Evolutionary conservation across 176 grass and related monocot genomes (phyloP).

Genomic region (Oryza longistaminata): DNA sequence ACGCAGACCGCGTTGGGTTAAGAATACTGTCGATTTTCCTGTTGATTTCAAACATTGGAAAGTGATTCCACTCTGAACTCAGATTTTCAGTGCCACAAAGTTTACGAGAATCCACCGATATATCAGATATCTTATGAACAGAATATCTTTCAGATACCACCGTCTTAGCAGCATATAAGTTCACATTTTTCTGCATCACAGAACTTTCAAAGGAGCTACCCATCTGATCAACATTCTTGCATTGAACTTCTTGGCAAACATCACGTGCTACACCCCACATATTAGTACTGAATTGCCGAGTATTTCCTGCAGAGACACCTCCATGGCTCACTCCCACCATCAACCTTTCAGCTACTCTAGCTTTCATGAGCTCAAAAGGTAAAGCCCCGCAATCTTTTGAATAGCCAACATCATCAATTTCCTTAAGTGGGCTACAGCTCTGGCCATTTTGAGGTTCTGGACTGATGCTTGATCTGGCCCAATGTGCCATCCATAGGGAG

Average conservation of each 20-base stretch:
- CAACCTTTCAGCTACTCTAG: constrained; percentile 46
- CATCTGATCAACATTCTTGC: constrained; percentile 34
- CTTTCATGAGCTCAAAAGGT: constrained; percentile 47
- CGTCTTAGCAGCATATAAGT: constrained; percentile 43
- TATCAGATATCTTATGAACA: constrained; percentile 49
- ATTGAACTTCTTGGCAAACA: constrained; percentile 53
- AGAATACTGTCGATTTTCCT: constrained; percentile 68
- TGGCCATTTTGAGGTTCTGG: constrained; percentile 29
- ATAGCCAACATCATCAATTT: constrained; percentile 34
- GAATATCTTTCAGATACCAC: constrained; percentile 55
- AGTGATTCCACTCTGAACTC: constrained; percentile 47
- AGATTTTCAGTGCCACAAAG: constrained; percentile 44
- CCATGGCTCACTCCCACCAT: constrained; percentile 48
- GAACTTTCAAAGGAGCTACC: constrained; percentile 47
- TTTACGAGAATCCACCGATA: constrained; percentile 33
- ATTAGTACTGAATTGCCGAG: constrained; percentile 40
- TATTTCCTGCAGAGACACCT: constrained; percentile 41
- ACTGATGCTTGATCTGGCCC: constrained; percentile 45
- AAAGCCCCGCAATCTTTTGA: constrained; percentile 37
- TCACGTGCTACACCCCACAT: constrained; percentile 33
- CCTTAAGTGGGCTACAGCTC: constrained; percentile 15
- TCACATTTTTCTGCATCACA: constrained; percentile 51
- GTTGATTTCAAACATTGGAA: constrained; percentile 78
- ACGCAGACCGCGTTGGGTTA: constrained; percentile 45
- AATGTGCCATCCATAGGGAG: constrained; percentile 65